Evolutionary conservation across 2,329 filamentous ascomycete species (phyloP), one percentile per base, ranked within the genome.

Genomic region (Penicillium nordicum): DNA sequence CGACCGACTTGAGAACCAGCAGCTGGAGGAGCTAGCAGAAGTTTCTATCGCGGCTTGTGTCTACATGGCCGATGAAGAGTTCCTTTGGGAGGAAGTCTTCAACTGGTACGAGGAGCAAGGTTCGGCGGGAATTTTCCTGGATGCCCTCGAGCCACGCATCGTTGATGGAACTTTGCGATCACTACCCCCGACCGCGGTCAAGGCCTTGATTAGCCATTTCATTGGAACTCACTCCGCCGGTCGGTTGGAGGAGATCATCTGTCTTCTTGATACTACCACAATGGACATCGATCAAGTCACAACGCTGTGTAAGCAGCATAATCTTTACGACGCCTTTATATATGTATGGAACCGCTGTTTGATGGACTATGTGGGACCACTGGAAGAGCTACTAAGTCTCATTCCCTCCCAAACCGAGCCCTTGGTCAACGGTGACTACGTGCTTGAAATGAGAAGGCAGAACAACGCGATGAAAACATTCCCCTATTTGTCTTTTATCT

Each of bases 331-430:
- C 74, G 95, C 94, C 2, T 83, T 97, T 55, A 92, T 95, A 42
- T 97, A 97, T 71, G 89, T 99, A 53, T 99, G 94, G 94, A 97
- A 96, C 58, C 88, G 90, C 72, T 92, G 91, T 3, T 79, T 99
- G 29, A 79, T 81, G 59, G 95, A 99, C 73, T 97, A 95, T 67
- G 87, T 97, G 59, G 95, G 92, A 1, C 93, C 94, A 1, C 79
- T 97, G 55, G 88, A 91, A 63, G 92, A 97, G 59, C 82, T 99
- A 2, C 79, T 97, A 25, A 70, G 79, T 53, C 74, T 79, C 45
- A 69, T 72, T 23, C 64, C 69, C 18, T 50, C 63, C 0, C 56
- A 61, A 25, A 53, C 57, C 16, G 59, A 66, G 21, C 38, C 61
- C 14, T 57, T 67, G 48, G 62, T 63, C 37, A 72, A 77, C 49